Conservation (phyloP, 345 rosid genomes). For the Punica granatum region DNA sequence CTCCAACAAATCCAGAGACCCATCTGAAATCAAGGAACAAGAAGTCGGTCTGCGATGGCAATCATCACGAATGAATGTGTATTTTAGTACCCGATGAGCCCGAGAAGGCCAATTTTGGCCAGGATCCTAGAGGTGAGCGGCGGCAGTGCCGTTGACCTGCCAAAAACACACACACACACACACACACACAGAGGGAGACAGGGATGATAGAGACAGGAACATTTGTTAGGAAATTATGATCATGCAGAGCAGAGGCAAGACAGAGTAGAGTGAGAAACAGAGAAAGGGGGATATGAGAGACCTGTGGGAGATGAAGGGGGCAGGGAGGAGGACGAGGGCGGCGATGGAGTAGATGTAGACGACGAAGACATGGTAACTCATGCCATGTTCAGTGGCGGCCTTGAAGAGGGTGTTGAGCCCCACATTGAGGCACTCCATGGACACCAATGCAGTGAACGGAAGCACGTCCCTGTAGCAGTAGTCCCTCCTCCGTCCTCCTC, state of each 20-base stretch:
- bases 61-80: no score
- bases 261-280: not conserved
- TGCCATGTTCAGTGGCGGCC: constrained; percentile 72
- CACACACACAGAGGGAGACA: no score
- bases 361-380: constrained; percentile 68
- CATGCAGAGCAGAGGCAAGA: no score
- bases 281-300: constrained; percentile 6
- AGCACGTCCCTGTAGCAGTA: constrained; percentile 43
- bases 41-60: no score
- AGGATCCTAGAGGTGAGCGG: constrained; percentile 55
- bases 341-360: constrained; percentile 76
- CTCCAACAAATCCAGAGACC: no score
- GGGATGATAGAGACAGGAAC: not conserved
- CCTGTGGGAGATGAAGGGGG: constrained; percentile 72
- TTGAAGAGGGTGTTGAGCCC: constrained; percentile 77
- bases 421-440: constrained; percentile 64
- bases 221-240: not conserved
- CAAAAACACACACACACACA: not conserved
- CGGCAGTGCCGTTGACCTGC: constrained; percentile 77
- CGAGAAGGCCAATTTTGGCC: constrained; percentile 65
- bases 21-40: no score
- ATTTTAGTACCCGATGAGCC: constrained; percentile 71
- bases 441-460: constrained; percentile 59
- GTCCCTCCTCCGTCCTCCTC: constrained; percentile 26
- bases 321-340: constrained; percentile 82